Base-by-base conservation (phyloP, 768 basidiomycete genomes). In the Pulveroboletus sp. region DNA sequence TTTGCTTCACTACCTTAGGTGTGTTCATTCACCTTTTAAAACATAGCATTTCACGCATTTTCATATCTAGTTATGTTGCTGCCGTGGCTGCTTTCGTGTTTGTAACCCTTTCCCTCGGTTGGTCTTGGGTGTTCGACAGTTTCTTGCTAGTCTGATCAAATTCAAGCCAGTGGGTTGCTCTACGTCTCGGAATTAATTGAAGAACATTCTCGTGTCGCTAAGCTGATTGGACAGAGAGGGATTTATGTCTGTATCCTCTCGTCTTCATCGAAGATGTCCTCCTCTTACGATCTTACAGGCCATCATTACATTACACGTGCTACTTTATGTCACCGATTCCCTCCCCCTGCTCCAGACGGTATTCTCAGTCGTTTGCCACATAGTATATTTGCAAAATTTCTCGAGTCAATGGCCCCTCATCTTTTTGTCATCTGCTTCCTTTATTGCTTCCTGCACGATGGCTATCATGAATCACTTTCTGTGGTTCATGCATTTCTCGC, bases 121-220 rank as follows among this genome's bases (percentile, higher is more conserved):
- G 42, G 81, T 71, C 36, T 40, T n/a, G 0, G 23, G 20, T 53
- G 41, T 24, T 37, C 43, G 27, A 39, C 39, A 29, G 3, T 19
- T 34, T 20, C 41, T n/a, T 24, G 37, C 48, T 19, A 13, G 34
- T 36, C 56, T 54, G 35, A 61, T 41, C 49, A 2, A 26, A 40
- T 20, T 51, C 12, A 64, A 95, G 95, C 95, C 42, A 94, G 90
- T 69, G 95, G 94, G 7, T 74, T 98, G 38, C 72, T 98, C 47
- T 97, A 95, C 76, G 73, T 95, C 27, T 93, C 94, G 2, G 95
- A 98, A 65, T 68, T 97, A 27, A 97, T 98, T 54, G 95, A 98
- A 68, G 95, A 98, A 64, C 86, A 95, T 65, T 84, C 92, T 12
- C 80, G 80, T 39, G 62, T 79, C 48, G 89, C 96, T 12, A 99